phyloP scores from a whole-genome alignment of 345 rosid species.

The Brassica cretica region DNA sequence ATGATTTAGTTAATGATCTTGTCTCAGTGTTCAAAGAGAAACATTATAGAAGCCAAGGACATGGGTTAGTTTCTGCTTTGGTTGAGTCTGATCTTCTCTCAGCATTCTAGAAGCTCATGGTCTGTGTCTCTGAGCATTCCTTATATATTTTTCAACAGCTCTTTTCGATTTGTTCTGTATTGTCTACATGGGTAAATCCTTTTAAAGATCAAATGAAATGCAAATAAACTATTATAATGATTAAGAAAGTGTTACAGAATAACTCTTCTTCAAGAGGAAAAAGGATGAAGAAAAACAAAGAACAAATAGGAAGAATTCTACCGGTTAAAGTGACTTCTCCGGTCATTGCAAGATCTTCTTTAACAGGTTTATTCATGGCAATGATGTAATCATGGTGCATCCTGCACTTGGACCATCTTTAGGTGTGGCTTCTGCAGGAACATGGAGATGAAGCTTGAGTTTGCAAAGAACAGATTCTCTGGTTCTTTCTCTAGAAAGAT shows the following conservation, averaged over 20 bases:
- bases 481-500: slow-evolving; percentile 71
- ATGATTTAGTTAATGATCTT: slow-evolving; percentile 1
- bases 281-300: not conserved
- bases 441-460: slow-evolving; percentile 92
- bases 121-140: not conserved
- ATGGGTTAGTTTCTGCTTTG: not conserved
- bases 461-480: slow-evolving; percentile 70
- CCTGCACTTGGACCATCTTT: slow-evolving; percentile 99
- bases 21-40: not conserved
- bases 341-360: slow-evolving; percentile 91
- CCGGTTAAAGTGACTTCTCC: slow-evolving; percentile 85
- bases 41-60: not conserved
- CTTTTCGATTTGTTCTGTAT: not conserved
- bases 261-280: not conserved
- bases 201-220: not conserved
- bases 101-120: not conserved
- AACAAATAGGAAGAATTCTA: slow-evolving; percentile 86
- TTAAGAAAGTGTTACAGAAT: not conserved
- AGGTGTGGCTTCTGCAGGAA: slow-evolving; percentile 97
- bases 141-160: not conserved
- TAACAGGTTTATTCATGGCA: slow-evolving; percentile 76
- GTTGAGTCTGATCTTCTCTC: not conserved
- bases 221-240: not conserved
- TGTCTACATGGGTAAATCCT: not conserved
- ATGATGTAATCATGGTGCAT: slow-evolving; percentile 96